These are phyloP conservation scores for Coemansia sp. DNA, from an alignment of 192 early-diverging fungal species.

Conservation along the genomic window DNA sequence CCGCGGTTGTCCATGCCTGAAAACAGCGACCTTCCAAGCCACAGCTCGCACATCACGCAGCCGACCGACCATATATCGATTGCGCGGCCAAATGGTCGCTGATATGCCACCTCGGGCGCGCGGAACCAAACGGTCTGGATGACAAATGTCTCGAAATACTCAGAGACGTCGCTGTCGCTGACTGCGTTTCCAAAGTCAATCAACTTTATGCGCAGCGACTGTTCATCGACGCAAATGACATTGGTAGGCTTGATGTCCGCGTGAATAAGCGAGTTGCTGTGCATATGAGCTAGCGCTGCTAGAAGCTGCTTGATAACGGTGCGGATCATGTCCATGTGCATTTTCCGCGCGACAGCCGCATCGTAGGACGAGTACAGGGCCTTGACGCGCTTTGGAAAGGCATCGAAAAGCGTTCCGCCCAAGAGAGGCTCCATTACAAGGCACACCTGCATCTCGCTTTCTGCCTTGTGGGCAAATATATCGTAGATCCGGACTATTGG, in stretches of 20 bases:
- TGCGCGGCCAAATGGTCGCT: conserved; percentile 57
- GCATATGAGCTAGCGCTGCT: conserved; percentile 79
- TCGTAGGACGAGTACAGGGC: conserved; percentile 33
- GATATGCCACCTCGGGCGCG: conserved; percentile 87
- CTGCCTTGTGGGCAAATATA: conserved; percentile 30
- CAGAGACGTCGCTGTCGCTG: conserved; percentile 40
- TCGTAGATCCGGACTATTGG: conserved; percentile 44
- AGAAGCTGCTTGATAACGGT: conserved; percentile 82
- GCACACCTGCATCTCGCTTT: conserved; percentile 22
- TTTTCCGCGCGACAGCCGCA: conserved; percentile 30
- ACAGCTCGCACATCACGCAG: conserved; percentile 80
- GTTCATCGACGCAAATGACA: conserved; percentile 69
- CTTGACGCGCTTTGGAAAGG: conserved; percentile 41
- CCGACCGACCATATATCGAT: conserved; percentile 92
- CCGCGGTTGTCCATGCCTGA: conserved; percentile 63
- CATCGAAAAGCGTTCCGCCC: conserved; percentile 46
- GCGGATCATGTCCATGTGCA: conserved; percentile 65
- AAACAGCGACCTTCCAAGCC: conserved; percentile 67
- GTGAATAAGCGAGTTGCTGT: conserved; percentile 77
- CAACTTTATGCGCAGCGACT: conserved; percentile 76
- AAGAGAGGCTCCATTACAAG: conserved; percentile 51
- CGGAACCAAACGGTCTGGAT: conserved; percentile 98
- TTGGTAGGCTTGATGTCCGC: conserved; percentile 94
- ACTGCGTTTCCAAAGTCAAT: conserved; percentile 96
- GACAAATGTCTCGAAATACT: conserved; percentile 59